Base-by-base conservation (phyloP, 495 filamentous ascomycete genomes). In the Astrothelium subdiscretum region DNA sequence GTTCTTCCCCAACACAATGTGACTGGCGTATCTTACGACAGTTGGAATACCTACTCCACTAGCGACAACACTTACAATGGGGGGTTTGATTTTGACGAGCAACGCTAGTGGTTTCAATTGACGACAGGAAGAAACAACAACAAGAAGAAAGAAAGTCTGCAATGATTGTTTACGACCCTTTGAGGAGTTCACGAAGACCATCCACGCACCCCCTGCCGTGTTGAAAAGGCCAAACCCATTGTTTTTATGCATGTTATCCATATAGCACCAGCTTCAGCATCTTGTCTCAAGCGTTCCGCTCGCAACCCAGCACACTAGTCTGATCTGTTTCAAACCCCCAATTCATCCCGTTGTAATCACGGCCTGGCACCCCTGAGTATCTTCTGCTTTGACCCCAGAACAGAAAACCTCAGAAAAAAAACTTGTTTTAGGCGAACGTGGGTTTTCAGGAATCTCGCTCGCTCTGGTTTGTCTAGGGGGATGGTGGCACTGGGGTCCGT, bases 1-100 rank as follows among this genome's bases (percentile, higher is more conserved):
- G 67, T 66, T 32, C 59, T 66, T 3, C 24, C 48, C 15, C n/a
- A 54, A 27, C 48, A 54, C 11, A 54, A 29, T 29, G 24, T 24
- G 3, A 54, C 48, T 54, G 4, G 5, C 6, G 15, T 54, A 20
- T 15, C 48, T 24, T 54, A 54, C 20, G 6, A 54, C 8, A 15
- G 22, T 15, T 54, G 48, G 48, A 29, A 54, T 20, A 15, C 6
- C 24, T 54, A 27, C 15, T 8, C 11, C 12, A 29, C 48, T 20
- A 29, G 48, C 42, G 20, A n/a, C 48, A 29, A 54, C 48, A 29
- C 48, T 29, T 54, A 8, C 24, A 54, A 54, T 54, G 48, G 24
- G 6, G 48, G 22, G 29, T 54, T 8, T 29, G 48, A 20, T 3
- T 54, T 54, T 29, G 8, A 29, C 48, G 48, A 24, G 6, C 48